Base-by-base conservation (phyloP, 2,329 filamentous ascomycete species). In the Alternaria brassicae region DNA sequence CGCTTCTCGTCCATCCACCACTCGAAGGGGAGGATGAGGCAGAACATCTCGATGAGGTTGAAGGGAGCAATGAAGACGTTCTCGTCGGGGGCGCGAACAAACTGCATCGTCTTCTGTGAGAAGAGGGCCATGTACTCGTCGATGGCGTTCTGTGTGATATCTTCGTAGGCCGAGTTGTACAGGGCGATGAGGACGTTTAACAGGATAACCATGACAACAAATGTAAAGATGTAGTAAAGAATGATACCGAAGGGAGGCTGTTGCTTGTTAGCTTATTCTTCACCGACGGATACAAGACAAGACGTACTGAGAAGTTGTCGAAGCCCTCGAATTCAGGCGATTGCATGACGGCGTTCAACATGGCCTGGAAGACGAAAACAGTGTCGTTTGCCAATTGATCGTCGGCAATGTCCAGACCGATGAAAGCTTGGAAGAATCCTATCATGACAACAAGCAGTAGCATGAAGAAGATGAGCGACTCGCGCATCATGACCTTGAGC, bases 11-110 rank as follows among this genome's bases (percentile, higher is more conserved):
- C 81, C 83, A 99, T 85, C 95, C 94, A 99, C 95, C 95, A 99
- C 81, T 98, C 95, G 53, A 96, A 89, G 0, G 91, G 91, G 0
- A 96, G 73, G 37, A 91, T 86, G 3, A 97, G 85, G 61, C 86
- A 82, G 61, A 97, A 83, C 17, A 98, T 88, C 77, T 99, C 95
- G 60, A 99, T 86, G 2, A 99, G 84, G 76, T 99, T 99, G 79
- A 99, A 91, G 0, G 95, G 95, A 0, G 95, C 89, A 71, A 99
- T 97, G 79, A 95, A 99, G 55, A 99, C 95, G 69, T 99, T 99
- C 78, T 99, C 95, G 70, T 99, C 95, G 0, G 95, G 95, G 0
- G 95, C 95, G 48, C 95, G 91, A 17, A 98, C 92, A 72, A 97
- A 99, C 72, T 96, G 93, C 85, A 98, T 92, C 0, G 95, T 97